Evolutionary conservation across 139 green algal species (phyloP).

Genomic region (Penium margaritaceum): DNA sequence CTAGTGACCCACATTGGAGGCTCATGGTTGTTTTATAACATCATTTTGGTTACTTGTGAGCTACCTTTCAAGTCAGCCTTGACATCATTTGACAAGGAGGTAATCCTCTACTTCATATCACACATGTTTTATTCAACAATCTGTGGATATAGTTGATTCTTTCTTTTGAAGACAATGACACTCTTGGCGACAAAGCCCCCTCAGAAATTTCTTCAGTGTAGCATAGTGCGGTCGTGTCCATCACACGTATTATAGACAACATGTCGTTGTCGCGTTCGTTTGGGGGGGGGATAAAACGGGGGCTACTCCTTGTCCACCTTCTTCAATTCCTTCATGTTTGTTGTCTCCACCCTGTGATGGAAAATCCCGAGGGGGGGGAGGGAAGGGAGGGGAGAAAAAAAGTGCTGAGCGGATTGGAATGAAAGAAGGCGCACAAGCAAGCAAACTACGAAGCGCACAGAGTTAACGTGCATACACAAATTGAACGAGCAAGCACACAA

Average conservation of each 20-base stretch:
- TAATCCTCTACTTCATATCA: background rate
- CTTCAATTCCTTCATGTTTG: slow-evolving; percentile 5
- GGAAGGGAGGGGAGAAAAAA: background rate
- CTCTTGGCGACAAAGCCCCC: too few species aligned
- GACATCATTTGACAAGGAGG: background rate
- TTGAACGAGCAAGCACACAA: too few species aligned
- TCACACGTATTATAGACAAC: background rate
- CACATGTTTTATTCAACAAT: background rate
- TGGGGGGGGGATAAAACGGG: background rate
- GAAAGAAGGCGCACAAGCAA: too few species aligned
- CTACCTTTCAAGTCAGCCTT: background rate
- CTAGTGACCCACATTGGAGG: background rate
- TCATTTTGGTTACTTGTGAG: background rate
- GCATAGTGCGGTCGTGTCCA: background rate
- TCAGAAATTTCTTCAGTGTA: background rate
- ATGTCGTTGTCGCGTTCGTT: background rate
- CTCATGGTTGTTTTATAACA: background rate
- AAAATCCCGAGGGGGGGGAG: background rate
- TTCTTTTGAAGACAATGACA: too few species aligned
- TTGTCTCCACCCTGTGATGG: background rate
- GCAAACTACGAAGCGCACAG: too few species aligned
- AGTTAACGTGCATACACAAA: too few species aligned
- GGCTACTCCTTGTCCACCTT: background rate
- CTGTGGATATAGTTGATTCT: background rate
- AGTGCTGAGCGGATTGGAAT: too few species aligned